Evolutionary conservation across 208 protist species (phyloP).

Genomic region (Leptomonas pyrrhocoris): DNA sequence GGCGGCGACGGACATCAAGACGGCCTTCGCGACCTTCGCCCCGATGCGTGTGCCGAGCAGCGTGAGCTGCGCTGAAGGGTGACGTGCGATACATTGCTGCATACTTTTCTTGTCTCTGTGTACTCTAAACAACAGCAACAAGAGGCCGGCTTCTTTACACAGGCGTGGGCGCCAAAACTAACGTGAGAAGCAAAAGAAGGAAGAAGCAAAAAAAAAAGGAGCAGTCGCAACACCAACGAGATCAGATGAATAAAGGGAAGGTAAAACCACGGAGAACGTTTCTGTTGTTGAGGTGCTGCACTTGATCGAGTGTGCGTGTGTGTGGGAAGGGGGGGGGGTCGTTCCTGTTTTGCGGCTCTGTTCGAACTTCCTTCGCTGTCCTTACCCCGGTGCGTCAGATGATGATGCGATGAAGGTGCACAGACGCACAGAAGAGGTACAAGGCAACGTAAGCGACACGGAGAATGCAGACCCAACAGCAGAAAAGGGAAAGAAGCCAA

Average conservation of each 20-base stretch:
- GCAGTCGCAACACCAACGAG: not conserved
- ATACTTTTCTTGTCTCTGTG: not conserved
- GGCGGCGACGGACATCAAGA: conserved; percentile 41
- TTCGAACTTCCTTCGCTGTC: no score
- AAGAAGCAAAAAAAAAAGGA: conserved; percentile 15
- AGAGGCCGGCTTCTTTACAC: no score
- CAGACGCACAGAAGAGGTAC: no score
- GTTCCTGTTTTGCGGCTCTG: no score
- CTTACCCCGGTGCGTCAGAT: no score
- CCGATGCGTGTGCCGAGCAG: conserved; percentile 45
- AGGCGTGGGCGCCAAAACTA: not conserved
- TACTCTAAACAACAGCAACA: not conserved
- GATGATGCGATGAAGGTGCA: no score
- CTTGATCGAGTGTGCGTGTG: no score
- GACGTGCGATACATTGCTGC: conserved; percentile 20
- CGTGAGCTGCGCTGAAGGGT: conserved; percentile 24
- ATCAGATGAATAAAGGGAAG: not conserved
- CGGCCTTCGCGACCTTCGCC: conserved; percentile 35
- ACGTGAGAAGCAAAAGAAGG: not conserved
- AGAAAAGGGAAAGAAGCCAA: no score
- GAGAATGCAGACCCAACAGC: no score
- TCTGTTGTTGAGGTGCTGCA: no score
- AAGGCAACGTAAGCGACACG: no score
- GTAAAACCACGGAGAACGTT: not conserved
- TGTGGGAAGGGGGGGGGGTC: no score